phyloP scores from a whole-genome alignment of 805 yeast species.

The Kregervanrija fluxuum region DNA sequence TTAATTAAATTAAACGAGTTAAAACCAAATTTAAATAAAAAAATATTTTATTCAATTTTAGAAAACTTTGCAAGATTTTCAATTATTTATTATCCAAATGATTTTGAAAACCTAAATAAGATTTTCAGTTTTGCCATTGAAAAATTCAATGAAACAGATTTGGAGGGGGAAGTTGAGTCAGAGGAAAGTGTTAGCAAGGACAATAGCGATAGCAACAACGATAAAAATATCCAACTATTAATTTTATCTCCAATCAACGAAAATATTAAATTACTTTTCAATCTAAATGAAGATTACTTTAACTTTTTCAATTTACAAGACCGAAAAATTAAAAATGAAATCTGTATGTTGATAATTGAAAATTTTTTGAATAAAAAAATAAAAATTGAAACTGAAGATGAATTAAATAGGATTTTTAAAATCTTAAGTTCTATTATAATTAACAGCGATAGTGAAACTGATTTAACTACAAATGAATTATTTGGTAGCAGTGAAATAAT shows the following conservation, averaged over 20 bases:
- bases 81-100: constrained; percentile 53
- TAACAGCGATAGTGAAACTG: constrained; percentile 24
- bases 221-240: constrained; percentile 22
- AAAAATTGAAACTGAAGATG: constrained; percentile 35
- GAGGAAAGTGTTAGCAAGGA: constrained; percentile 16
- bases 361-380: constrained; percentile 38
- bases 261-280: constrained; percentile 27
- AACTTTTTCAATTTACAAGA: constrained; percentile 50
- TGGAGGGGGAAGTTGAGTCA: constrained; percentile 22
- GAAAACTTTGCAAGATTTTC: constrained; percentile 61
- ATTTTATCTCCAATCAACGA: constrained; percentile 41
- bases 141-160: constrained; percentile 22
- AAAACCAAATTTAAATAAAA: constrained; percentile 60
- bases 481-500: constrained; percentile 21
- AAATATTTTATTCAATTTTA: constrained; percentile 56
- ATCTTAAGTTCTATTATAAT: constrained; percentile 49
- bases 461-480: constrained; percentile 11
- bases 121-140: constrained; percentile 50
- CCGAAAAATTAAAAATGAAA: constrained; percentile 41
- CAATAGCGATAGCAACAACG: constrained; percentile 28
- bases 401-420: constrained; percentile 53
- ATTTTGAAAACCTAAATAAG: constrained; percentile 51
- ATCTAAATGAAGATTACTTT: constrained; percentile 39
- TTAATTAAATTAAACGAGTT: constrained; percentile 45
- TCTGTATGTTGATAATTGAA: constrained; percentile 56